Evolutionary conservation across 2,329 filamentous ascomycete species (phyloP).

Genomic region (Cladobotryum mycophilum): DNA sequence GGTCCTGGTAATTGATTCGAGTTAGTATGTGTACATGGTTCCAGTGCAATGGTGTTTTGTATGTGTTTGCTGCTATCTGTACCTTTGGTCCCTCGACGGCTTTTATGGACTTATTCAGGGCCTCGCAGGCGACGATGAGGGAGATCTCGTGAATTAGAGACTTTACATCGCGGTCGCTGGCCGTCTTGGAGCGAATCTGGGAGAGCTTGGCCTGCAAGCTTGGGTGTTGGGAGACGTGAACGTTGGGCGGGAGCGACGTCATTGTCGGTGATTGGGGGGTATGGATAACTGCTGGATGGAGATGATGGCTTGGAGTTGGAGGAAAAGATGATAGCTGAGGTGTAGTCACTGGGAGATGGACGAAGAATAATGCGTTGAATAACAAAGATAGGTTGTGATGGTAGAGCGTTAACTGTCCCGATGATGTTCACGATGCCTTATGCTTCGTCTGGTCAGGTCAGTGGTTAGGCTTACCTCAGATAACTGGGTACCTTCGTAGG

Average conservation of each 20-base stretch:
- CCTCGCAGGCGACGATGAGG: constrained; percentile 75
- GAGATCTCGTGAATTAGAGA: constrained; percentile 79
- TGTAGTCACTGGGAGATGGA: neutral
- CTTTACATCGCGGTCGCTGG: constrained; percentile 70
- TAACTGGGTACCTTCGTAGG: no score
- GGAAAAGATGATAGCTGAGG: neutral
- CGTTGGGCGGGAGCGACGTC: constrained; percentile 48
- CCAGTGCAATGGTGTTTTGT: neutral
- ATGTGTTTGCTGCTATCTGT: no score
- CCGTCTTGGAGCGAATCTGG: constrained; percentile 70
- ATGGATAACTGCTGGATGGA: neutral
- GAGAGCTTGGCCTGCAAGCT: constrained; percentile 84
- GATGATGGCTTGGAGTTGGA: neutral
- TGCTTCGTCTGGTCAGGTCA: no score
- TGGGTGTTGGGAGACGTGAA: constrained; percentile 78
- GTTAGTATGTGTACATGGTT: constrained; percentile 1
- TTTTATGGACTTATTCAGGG: constrained; percentile 59
- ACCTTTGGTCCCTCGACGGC: constrained; percentile 55
- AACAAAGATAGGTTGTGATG: neutral
- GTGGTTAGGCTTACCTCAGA: no score
- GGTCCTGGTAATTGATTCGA: constrained; percentile 45
- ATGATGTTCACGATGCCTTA: no score
- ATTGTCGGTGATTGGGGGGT: constrained; percentile 17
- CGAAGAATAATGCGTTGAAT: neutral
- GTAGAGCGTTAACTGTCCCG: neutral